These are phyloP conservation scores for Paragyromitra xinjiangensis DNA, from an alignment of 495 filamentous ascomycete genomes.

Conservation along the genomic window DNA sequence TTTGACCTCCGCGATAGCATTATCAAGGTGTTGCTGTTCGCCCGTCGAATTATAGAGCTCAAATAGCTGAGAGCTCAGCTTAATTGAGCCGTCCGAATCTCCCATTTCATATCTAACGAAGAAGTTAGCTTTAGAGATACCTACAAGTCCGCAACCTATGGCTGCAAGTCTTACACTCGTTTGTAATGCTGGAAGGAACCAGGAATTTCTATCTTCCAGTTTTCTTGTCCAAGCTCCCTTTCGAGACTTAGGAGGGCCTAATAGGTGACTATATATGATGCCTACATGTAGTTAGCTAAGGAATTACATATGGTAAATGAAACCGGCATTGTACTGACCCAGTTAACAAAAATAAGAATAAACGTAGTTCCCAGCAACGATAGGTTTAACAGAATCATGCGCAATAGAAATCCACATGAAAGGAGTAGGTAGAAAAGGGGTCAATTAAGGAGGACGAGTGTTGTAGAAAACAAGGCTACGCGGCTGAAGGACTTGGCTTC, in stretches of 20 bases:
- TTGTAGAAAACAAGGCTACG: neutral
- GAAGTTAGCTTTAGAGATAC: neutral
- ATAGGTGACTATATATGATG: neutral
- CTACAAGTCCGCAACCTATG: neutral
- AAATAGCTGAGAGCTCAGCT: neutral
- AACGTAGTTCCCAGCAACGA: neutral
- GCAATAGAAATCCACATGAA: neutral
- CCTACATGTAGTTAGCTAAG: neutral
- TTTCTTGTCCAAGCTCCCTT: neutral
- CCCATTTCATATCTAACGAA: neutral
- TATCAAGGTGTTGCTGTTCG: neutral
- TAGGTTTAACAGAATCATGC: neutral
- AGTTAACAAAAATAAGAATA: neutral
- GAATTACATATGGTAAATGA: neutral
- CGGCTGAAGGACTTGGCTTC: neutral
- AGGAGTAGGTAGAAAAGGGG: neutral
- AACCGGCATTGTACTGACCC: neutral
- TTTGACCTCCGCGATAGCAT: neutral
- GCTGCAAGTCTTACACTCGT: neutral
- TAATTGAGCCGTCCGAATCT: neutral
- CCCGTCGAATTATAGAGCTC: neutral
- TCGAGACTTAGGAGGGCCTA: neutral
- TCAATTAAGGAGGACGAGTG: neutral
- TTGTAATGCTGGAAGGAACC: neutral
- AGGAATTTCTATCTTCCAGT: neutral